A percentile compares a stretch with the other conserved stretches of the same genome.
Conservation (phyloP, 2,329 filamentous ascomycete genomes). For the Trichoderma brevicompactum region DNA sequence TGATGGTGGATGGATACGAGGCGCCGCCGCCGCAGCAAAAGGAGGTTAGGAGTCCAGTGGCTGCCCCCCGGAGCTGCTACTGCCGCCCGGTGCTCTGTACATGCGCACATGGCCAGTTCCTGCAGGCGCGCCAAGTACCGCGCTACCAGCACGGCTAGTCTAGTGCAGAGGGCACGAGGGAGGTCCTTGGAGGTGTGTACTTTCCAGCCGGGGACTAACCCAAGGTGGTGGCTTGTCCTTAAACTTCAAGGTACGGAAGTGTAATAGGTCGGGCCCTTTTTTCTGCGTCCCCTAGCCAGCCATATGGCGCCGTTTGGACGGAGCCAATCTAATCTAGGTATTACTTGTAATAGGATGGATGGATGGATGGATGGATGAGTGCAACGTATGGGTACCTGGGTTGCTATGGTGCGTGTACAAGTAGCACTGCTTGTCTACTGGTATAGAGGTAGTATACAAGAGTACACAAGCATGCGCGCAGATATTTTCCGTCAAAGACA, state of each 20-base stretch:
- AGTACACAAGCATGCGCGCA: too few species aligned
- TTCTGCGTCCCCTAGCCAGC: not conserved
- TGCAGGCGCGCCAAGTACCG: conserved; percentile 8
- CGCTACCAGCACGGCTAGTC: not conserved
- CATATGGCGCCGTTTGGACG: not conserved
- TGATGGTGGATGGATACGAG: conserved; percentile 26
- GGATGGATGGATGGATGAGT: not conserved
- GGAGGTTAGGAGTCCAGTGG: conserved; percentile 27
- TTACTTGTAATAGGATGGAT: not conserved
- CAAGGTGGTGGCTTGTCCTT: conserved; percentile 21
- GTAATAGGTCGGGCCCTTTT: not conserved
- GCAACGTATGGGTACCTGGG: not conserved
- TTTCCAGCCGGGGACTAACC: conserved; percentile 3
- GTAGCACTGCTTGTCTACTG: too few species aligned
- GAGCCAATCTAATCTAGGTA: not conserved
- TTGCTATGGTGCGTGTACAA: too few species aligned
- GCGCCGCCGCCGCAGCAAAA: conserved; percentile 24
- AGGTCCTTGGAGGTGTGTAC: too few species aligned
- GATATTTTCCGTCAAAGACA: too few species aligned
- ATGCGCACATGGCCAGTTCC: not conserved
- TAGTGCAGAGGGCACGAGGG: not conserved
- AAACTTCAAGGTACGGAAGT: conserved; percentile 15
- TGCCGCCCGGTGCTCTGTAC: conserved; percentile 8
- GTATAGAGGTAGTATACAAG: too few species aligned
- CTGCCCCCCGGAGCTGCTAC: conserved; percentile 17